Evolutionary conservation across 192 early-diverging fungal genomes (phyloP), one percentile per base, ranked within the genome.

Genomic region (Coemansia aciculifera): DNA sequence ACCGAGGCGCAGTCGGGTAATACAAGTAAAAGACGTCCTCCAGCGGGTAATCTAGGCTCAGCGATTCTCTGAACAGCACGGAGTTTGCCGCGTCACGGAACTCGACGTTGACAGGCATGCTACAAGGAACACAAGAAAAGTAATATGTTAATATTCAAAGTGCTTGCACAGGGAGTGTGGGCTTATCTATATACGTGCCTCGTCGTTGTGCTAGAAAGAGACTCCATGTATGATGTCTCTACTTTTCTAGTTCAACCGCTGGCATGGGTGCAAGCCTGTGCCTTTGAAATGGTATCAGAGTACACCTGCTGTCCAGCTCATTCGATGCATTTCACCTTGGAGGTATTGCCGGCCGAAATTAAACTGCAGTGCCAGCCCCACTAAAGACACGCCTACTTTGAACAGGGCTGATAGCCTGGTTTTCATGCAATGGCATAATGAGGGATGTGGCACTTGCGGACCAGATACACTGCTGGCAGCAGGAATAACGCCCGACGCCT

Each of bases 21-120:
- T 82, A 77, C 59, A 74, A 67, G 27, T 62, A 68, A 37, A 82
- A 82, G 11, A 82, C 68, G 11, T 82, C 79, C n/a, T 77, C 79
- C 8, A 82, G 44, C 23, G 72, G 57, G 32, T 82, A 82, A 36
- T 82, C 75, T 42, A 15, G 36, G 48, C 75, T 82, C 11, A 82
- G 54, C 0, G 59, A 42, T 39, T 82, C 79, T 62, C 57, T 49
- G 42, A 82, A 82, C 49, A 82, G 66, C 8, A 77, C 57, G 37
- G 68, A 29, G 49, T 77, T 62, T 8, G 69, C 17, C 13, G 79
- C 75, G 62, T 82, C 79, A 32, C 79, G 74, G 43, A 82, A 82
- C 67, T 82, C 79, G 34, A 82, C 61, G 37, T 77, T 82, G 17
- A 62, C 56, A 23, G 43, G 21, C 60, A 68, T 69, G 31, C 78